phyloP scores from a whole-genome alignment of 345 rosid genomes.

The Citropsis articulata region DNA sequence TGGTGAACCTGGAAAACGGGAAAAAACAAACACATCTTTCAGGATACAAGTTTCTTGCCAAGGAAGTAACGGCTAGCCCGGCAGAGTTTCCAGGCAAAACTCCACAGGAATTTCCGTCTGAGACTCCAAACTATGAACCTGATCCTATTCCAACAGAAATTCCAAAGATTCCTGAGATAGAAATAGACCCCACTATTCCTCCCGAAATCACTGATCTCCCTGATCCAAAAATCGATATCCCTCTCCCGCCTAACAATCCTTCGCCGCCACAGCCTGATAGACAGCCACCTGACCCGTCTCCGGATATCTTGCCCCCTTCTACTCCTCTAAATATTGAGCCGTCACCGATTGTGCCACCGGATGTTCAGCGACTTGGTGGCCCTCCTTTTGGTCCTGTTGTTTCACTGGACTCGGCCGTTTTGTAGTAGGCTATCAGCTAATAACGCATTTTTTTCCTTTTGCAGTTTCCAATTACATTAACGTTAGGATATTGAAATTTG shows the following conservation, averaged over 20 bases:
- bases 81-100: constrained; percentile 2
- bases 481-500: too few relatives aligned
- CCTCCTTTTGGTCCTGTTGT: background rate
- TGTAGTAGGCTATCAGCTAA: too few relatives aligned
- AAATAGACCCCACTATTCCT: background rate
- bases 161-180: constrained; percentile 4
- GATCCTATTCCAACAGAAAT: constrained; percentile 17
- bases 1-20: background rate
- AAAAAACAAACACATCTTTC: background rate
- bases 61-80: background rate
- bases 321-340: constrained; percentile 20
- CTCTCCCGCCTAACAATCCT: constrained; percentile 22
- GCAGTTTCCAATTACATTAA: too few relatives aligned
- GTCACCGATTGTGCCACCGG: constrained; percentile 18
- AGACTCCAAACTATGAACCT: constrained; percentile 1
- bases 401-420: background rate
- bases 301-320: constrained; percentile 18
- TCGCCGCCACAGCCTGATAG: constrained; percentile 15
- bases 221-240: constrained; percentile 15
- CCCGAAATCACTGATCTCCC: constrained; percentile 12
- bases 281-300: too few relatives aligned
- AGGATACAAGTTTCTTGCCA: background rate
- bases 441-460: too few relatives aligned
- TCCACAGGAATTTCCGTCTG: constrained; percentile 24
- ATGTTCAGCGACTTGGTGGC: background rate